Base-by-base conservation (phyloP, 345 rosid species). In the Gossypium arboreum region DNA sequence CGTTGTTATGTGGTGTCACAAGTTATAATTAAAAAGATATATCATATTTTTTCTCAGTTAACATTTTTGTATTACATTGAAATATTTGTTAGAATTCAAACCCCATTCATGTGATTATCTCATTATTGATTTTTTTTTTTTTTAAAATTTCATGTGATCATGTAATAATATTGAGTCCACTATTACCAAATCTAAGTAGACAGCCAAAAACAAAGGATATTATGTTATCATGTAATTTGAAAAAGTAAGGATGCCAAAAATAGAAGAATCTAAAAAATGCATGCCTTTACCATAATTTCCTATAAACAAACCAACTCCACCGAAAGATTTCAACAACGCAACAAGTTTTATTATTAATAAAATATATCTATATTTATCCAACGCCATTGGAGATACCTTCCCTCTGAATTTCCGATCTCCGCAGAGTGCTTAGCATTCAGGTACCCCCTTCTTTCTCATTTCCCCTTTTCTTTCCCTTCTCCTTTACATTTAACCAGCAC, bases 361-460 rank as follows among this genome's bases (percentile, higher is more conserved):
- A 0, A 9, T 8, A 24, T 4, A 59, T 24, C 1, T 71, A 52
- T 10, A 17, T 34, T 55, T 52, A 34, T 71, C 74, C 58, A 71
- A 34, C 50, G 74, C 34, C 50, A 8, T 22, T 0, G 1, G 3
- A 71, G 22, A 55, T 0, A 43, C 12, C 27, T 20, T 18, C 43
- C 59, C 7, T 29, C 55, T 71, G 63, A 54, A 71, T 71, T 71
- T 34, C 51, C 74, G 63, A 71, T 71, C 74, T 55, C 50, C 27
- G 63, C 74, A 54, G 34, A 11, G 29, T 18, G 63, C n/a, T 41
- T 3, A 11, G n/a, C 25, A n/a, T 54, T 71, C 74, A 55, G 74
- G 74, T 71, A 71, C 10, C 18, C 3, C 20, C 12, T 24, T 25
- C 72, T 48, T 13, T 68, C 57, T 24, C 57, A 9, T 15, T 48